phyloP scores from a whole-genome alignment of 495 filamentous ascomycete species.

The Podospora tetraspora region DNA sequence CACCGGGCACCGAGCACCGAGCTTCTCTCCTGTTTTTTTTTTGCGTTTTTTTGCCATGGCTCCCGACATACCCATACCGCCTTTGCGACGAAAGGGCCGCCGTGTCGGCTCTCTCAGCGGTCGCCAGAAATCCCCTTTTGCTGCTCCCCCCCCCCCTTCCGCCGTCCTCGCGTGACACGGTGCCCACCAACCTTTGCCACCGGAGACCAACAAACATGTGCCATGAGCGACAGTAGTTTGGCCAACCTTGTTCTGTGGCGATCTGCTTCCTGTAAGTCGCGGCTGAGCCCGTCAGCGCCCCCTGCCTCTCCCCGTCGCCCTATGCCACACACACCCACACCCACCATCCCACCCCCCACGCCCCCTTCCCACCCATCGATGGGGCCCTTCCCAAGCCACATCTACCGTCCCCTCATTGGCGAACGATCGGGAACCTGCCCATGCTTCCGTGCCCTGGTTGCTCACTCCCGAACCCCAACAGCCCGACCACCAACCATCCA shows the following conservation, averaged over 20 bases:
- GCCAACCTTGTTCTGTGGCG: background rate
- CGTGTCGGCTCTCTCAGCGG: conserved; percentile 12
- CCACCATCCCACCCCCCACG: background rate
- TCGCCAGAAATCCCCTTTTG: conserved; percentile 19
- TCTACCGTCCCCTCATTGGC: background rate
- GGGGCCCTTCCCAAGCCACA: background rate
- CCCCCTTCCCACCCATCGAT: background rate
- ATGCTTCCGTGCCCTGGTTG: background rate
- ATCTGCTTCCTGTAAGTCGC: conserved; percentile 3
- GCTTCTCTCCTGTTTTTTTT: background rate
- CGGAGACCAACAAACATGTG: background rate
- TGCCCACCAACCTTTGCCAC: conserved; percentile 33
- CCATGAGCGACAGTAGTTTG: background rate
- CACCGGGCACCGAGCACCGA: too few relatives aligned
- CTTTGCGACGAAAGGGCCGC: conserved; percentile 24
- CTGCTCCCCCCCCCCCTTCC: conserved; percentile 19
- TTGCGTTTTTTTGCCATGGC: background rate
- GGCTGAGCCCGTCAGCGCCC: background rate
- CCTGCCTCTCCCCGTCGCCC: background rate
- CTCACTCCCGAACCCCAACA: background rate
- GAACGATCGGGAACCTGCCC: background rate
- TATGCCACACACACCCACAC: background rate
- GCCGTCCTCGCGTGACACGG: conserved; percentile 21
- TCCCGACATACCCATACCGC: conserved; percentile 22
- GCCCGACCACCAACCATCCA: background rate